Base-by-base conservation (phyloP, 768 basidiomycete genomes). In the Russula earlei region DNA sequence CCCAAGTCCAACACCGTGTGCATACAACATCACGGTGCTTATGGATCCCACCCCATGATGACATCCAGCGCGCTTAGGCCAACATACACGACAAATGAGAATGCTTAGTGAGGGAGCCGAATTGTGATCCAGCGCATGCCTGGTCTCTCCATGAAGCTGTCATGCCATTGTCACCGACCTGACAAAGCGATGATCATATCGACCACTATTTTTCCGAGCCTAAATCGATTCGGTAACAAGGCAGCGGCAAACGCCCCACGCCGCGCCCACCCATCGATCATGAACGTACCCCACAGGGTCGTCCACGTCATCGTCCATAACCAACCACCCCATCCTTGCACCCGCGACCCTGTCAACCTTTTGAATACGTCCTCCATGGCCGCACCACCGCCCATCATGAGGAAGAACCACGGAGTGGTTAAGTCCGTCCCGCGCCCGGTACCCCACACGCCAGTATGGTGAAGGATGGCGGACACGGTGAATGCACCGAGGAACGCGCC, bases 151-250 rank as follows among this genome's bases (percentile, higher is more conserved):
- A n/a, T n/a, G n/a, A n/a, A n/a, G n/a, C n/a, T n/a, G n/a, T n/a
- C n/a, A n/a, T n/a, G n/a, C n/a, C 34, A 11, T 17, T 11, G 12
- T 43, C 14, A 68, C 64, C 60, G 70, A 71, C 3, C 69, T 69
- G 9, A 69, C 62, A 4, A 75, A 74, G 19, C 66, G 53, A 52
- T 72, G 73, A 71, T 71, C 70, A 74, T 40, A 70, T 59, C 59
- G 70, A 68, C 27, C 52, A 56, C 5, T 68, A 65, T 24, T 62
- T 55, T 51, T 55, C 67, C n/a, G 20, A 36, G 46, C 51, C 29
- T 29, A 34, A 47, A 15, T 47, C n/a, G 19, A 34, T 15, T 19
- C 27, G 46, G 29, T 12, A 31, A n/a, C 19, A 14, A 19, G 8
- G 15, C 24, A 14, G 5, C 24, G 3, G 41, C 41, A 12, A 42